A percentile compares a stretch with the other conserved stretches of the same genome.
Conservation (phyloP, 2,329 filamentous ascomycete genomes). For the Myriosclerotinia scirpicola region DNA sequence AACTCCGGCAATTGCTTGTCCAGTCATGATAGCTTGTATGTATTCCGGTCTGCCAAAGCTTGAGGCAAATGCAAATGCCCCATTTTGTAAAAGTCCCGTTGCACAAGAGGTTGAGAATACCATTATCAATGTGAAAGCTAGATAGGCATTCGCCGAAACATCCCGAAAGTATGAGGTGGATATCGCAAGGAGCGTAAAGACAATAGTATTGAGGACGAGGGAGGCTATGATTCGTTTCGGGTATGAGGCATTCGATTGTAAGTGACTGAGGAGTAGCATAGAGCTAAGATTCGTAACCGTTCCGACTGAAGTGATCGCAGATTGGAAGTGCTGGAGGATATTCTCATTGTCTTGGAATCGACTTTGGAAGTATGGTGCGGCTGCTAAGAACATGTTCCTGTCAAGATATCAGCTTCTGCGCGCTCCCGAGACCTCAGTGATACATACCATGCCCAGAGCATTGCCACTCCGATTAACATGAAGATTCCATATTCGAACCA, state of each 20-base stretch:
- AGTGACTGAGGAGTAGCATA: conserved; percentile 74
- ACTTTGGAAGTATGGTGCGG: conserved; percentile 85
- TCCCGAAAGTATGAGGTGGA: conserved; percentile 71
- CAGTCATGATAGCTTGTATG: conserved; percentile 94
- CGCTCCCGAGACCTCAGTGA: conserved; percentile 17
- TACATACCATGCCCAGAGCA: conserved; percentile 93
- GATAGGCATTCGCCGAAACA: conserved; percentile 65
- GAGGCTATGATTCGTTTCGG: conserved; percentile 79
- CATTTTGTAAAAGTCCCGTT: conserved; percentile 87
- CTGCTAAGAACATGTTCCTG: conserved; percentile 98
- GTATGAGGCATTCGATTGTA: conserved; percentile 83
- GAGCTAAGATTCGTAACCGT: conserved; percentile 77
- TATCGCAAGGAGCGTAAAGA: conserved; percentile 75
- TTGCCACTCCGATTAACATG: conserved; percentile 79
- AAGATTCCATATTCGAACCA: conserved; percentile 87
- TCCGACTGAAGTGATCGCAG: conserved; percentile 82
- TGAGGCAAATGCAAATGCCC: conserved; percentile 86
- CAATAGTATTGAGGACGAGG: conserved; percentile 71
- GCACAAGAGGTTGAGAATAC: conserved; percentile 78
- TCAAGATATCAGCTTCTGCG: conserved; percentile 21
- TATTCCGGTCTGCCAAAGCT: conserved; percentile 85
- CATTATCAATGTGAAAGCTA: conserved; percentile 78
- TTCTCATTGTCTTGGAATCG: conserved; percentile 72
- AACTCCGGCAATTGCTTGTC: conserved; percentile 89
- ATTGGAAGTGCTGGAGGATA: conserved; percentile 81